phyloP scores from a whole-genome alignment of 805 yeast species.

The Tetrapisispora taiwanensis region DNA sequence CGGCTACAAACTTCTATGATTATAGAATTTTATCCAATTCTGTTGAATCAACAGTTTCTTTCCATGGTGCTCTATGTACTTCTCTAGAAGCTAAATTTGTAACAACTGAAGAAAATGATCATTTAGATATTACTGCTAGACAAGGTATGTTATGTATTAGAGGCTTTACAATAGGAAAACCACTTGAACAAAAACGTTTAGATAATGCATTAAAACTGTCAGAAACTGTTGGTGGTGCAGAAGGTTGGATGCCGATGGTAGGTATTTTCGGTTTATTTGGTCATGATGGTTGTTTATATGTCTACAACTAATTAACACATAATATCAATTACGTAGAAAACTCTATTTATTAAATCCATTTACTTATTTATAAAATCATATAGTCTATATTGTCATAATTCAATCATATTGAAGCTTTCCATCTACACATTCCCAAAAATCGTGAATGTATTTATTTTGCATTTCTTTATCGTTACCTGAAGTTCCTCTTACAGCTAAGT shows the following conservation, averaged over 20 bases:
- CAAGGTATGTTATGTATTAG: conserved; percentile 47
- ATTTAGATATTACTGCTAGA: conserved; percentile 28
- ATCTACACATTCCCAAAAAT: conserved; percentile 42
- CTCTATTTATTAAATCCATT: background rate
- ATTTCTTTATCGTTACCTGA: conserved; percentile 18
- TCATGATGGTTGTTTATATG: conserved; percentile 62
- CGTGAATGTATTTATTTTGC: conserved; percentile 37
- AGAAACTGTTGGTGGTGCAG: conserved; percentile 33
- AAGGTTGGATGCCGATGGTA: conserved; percentile 43
- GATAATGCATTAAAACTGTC: conserved; percentile 24
- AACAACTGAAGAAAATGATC: conserved; percentile 24
- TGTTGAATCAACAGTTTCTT: conserved; percentile 26
- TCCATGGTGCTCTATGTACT: conserved; percentile 50
- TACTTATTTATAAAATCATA: too few relatives aligned
- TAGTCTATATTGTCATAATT: conserved; percentile 2
- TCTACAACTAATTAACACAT: conserved; percentile 18
- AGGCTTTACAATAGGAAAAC: conserved; percentile 59
- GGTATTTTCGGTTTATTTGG: conserved; percentile 54
- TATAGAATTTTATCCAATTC: conserved; percentile 38
- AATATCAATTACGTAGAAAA: background rate
- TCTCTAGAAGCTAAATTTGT: conserved; percentile 50
- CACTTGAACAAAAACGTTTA: conserved; percentile 25
- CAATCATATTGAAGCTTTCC: conserved; percentile 38
- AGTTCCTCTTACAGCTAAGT: conserved; percentile 47
- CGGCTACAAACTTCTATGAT: conserved; percentile 52